These are phyloP conservation scores for Cutaneotrichosporon daszewskae DNA, from an alignment of 1,284 basidiomycete species.

Conservation along the genomic window DNA sequence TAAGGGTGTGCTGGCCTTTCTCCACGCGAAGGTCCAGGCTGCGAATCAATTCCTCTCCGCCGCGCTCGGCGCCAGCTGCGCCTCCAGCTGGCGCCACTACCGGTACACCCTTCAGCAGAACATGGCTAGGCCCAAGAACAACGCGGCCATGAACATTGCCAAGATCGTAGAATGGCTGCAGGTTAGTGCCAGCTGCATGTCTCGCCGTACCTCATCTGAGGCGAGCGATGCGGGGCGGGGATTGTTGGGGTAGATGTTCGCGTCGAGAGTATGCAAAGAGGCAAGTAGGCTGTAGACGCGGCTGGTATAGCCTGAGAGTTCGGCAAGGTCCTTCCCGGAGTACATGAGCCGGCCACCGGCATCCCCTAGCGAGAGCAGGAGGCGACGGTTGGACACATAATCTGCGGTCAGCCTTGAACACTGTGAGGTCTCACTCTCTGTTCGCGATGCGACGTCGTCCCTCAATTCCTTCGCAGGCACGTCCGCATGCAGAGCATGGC, in stretches of 20 bases:
- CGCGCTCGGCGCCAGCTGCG: slow-evolving; percentile 51
- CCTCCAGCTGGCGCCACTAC: slow-evolving; percentile 63
- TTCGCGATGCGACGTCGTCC: slow-evolving; percentile 53
- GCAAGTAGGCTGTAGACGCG: slow-evolving; percentile 83
- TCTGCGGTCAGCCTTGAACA: slow-evolving; percentile 49
- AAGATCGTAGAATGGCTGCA: slow-evolving; percentile 49
- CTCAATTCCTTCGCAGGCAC: background rate
- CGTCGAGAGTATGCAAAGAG: slow-evolving; percentile 67
- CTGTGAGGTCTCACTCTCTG: slow-evolving; percentile 55
- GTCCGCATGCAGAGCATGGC: slow-evolving; percentile 7
- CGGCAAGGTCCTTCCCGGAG: slow-evolving; percentile 66
- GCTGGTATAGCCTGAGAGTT: slow-evolving; percentile 85
- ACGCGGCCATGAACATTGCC: slow-evolving; percentile 48
- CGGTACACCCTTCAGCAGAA: slow-evolving; percentile 66
- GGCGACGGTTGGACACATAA: slow-evolving; percentile 93
- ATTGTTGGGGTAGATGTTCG: slow-evolving; percentile 38
- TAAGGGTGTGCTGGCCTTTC: slow-evolving; percentile 83
- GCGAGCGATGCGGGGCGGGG: slow-evolving; percentile 27
- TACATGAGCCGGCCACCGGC: slow-evolving; percentile 76
- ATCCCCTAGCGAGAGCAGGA: slow-evolving; percentile 87
- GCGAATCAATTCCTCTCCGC: slow-evolving; percentile 62
- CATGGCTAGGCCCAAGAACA: slow-evolving; percentile 44
- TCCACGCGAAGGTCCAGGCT: slow-evolving; percentile 66
- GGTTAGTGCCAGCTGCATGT: slow-evolving; percentile 22
- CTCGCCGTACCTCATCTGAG: slow-evolving; percentile 23